Conservation (phyloP, 1,284 basidiomycete genomes). For the Cutaneotrichosporon sp. region DNA sequence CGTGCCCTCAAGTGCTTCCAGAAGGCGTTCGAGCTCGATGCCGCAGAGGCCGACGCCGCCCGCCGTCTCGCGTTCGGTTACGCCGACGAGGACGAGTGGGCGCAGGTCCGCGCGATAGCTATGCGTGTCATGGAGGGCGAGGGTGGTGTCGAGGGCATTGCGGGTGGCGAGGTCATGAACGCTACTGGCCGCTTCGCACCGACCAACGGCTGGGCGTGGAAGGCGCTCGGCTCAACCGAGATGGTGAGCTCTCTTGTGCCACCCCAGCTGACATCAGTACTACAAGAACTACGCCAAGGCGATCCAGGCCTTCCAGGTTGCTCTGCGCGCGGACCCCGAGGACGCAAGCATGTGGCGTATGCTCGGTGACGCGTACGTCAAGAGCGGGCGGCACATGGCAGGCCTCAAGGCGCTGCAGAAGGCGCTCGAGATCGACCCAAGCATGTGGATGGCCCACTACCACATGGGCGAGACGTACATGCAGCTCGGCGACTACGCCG, state of each 20-base stretch:
- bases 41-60: conserved; percentile 83
- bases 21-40: conserved; percentile 96
- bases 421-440: conserved; percentile 67
- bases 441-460: conserved; percentile 83
- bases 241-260: too few species aligned
- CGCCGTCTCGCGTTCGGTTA: conserved; percentile 81
- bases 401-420: conserved; percentile 82
- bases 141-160: conserved; percentile 69
- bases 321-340: conserved; percentile 74
- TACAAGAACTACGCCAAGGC: conserved; percentile 74
- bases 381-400: conserved; percentile 82
- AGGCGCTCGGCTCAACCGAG: conserved; percentile 90
- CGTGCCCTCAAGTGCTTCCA: conserved; percentile 96
- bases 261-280: conserved; percentile 58
- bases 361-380: conserved; percentile 88
- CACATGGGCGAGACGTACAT: conserved; percentile 83
- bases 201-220: conserved; percentile 96
- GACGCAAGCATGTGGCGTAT: conserved; percentile 84
- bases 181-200: conserved; percentile 61
- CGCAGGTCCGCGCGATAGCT: conserved; percentile 90
- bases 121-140: conserved; percentile 89
- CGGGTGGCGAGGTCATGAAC: conserved; percentile 57
- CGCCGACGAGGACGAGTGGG: conserved; percentile 93
- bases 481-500: conserved; percentile 72
- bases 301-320: conserved; percentile 84